Evolutionary conservation across 805 yeast species (phyloP), one percentile per base, ranked within the genome.

Genomic region (Sporopachydermia lactativora): DNA sequence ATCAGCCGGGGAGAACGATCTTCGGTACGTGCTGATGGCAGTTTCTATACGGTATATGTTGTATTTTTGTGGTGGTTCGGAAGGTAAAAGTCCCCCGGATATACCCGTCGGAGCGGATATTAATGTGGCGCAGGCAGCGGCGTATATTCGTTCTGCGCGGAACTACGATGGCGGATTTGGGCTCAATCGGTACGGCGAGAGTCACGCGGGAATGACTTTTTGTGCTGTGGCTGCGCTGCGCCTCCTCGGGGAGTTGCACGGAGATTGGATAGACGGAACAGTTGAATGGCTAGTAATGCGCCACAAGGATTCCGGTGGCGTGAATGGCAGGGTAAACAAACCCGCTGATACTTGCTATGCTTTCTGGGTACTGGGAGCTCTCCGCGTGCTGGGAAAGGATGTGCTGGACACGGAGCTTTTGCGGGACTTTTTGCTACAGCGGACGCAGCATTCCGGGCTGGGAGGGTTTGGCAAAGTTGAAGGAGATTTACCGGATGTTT

Each of bases 291-390:
- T 83, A 15, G 64, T 70, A 2, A 76, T 75, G 44, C 60, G 94
- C 35, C 94, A 83, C 53, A 63, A 54, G 2, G 89, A 80, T 51
- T 59, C 59, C 40, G 96, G 96, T 2, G 89, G 89, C 0, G 76
- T 82, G 53, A 83, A 85, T 55, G 96, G 96, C 1, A 65, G 96
- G 38, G 75, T 73, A n/a, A 84, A 84, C 55, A 86, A 86, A 55
- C 70, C 66, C 43, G 81, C 81, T 3, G 96, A 86, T 57, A 80
- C 94, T 0, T 86, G 96, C 60, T 86, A 86, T 52, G 71, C 80
- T 4, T 86, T 85, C 67, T 86, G 96, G 96, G 71, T 74, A 37
- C 50, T 75, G 13, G 88, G 73, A 2, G 63, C 83, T 3, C 59
- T 84, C 45, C 49, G 52, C 1, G 48, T 79, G 11, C 49, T 83